These are phyloP conservation scores for Phlebiopsis gigantea DNA, from an alignment of 768 basidiomycete species.

Conservation along the genomic window DNA sequence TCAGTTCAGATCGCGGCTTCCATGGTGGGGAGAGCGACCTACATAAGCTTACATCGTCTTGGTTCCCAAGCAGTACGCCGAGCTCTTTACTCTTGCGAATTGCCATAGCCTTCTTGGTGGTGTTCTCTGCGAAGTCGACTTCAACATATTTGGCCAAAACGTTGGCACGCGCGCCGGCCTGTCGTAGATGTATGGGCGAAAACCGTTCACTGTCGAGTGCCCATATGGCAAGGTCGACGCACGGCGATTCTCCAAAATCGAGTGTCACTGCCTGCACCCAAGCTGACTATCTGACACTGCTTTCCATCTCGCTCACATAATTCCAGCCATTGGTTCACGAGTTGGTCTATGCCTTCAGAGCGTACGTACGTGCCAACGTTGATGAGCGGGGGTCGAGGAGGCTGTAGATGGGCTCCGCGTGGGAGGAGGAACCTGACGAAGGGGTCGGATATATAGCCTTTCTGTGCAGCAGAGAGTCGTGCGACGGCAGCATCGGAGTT, in stretches of 20 bases:
- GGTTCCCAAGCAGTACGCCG: conserved; percentile 42
- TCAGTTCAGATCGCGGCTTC: conserved; percentile 31
- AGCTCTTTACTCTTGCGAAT: conserved; percentile 66
- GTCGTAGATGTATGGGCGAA: conserved; percentile 8
- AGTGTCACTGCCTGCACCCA: conserved; percentile 95
- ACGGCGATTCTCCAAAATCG: conserved; percentile 90
- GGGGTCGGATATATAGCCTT: conserved; percentile 76
- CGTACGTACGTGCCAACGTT: conserved; percentile 93
- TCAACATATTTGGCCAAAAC: conserved; percentile 68
- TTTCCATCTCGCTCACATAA: conserved; percentile 37
- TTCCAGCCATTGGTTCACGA: conserved; percentile 64
- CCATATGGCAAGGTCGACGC: conserved; percentile 29
- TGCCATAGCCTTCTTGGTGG: conserved; percentile 75
- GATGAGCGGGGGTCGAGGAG: conserved; percentile 76
- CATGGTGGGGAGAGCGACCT: conserved; percentile 9
- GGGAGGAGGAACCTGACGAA: conserved; percentile 66
- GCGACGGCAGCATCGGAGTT: conserved; percentile 81
- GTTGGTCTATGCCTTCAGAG: conserved; percentile 69
- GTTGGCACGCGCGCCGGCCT: conserved; percentile 55
- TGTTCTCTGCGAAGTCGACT: conserved; percentile 86
- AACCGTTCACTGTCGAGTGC: not conserved
- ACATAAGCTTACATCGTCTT: conserved; percentile 41
- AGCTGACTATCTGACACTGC: conserved; percentile 81
- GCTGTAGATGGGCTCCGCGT: conserved; percentile 51
- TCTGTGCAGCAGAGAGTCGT: conserved; percentile 78